Evolutionary conservation across 2,329 filamentous ascomycete genomes (phyloP).

Genomic region (Penicillium italicum): DNA sequence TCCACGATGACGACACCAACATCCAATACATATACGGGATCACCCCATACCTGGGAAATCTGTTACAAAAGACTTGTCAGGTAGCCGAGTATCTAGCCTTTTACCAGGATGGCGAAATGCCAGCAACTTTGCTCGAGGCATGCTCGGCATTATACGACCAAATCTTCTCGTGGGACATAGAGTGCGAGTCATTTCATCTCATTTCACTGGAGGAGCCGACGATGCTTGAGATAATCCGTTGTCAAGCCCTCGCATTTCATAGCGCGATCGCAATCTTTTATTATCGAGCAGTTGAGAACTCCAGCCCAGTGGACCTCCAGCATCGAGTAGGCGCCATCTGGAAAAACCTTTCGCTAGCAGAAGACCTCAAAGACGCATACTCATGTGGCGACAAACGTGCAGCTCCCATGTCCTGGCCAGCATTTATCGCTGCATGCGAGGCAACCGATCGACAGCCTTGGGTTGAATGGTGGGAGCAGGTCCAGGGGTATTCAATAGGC

Average conservation of each 20-base stretch:
- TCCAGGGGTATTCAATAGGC: conserved; percentile 20
- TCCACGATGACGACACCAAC: conserved; percentile 3
- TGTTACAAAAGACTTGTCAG: conserved; percentile 18
- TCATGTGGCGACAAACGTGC: conserved; percentile 11
- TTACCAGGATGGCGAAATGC: background rate
- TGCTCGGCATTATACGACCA: background rate
- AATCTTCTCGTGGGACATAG: conserved; percentile 3
- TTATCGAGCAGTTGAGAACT: conserved; percentile 13
- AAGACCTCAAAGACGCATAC: conserved; percentile 15
- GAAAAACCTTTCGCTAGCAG: conserved; percentile 14
- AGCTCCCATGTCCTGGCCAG: conserved; percentile 24
- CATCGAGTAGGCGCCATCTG: conserved; percentile 8
- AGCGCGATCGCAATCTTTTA: conserved; percentile 16
- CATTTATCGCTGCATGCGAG: conserved; percentile 24
- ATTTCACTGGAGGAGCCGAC: background rate
- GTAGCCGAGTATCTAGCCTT: conserved; percentile 4
- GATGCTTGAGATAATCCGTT: conserved; percentile 12
- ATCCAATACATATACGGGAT: conserved; percentile 22
- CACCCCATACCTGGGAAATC: conserved; percentile 17
- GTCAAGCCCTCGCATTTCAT: conserved; percentile 18
- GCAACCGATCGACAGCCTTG: conserved; percentile 14
- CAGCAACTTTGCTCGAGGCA: background rate
- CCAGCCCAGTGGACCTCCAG: conserved; percentile 1
- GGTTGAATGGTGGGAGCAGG: conserved; percentile 19
- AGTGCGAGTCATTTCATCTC: conserved; percentile 2